phyloP scores from a whole-genome alignment of 768 basidiomycete species.

The Pleurotus cornucopiae region DNA sequence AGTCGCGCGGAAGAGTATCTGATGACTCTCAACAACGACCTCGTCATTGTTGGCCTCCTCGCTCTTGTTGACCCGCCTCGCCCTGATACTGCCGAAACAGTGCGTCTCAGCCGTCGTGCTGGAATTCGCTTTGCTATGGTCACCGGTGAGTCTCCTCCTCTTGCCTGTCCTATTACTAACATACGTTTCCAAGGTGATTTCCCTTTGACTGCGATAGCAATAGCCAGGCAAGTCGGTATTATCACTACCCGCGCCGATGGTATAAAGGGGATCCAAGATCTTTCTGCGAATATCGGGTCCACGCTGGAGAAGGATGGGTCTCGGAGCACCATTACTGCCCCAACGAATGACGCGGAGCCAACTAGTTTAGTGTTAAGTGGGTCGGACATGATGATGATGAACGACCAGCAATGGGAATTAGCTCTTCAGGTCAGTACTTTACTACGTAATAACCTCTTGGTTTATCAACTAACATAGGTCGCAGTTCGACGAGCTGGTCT shows the following conservation, averaged over 20 bases:
- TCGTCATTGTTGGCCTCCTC: constrained; percentile 55
- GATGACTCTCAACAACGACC: constrained; percentile 35
- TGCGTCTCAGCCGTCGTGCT: constrained; percentile 46
- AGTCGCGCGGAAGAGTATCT: constrained; percentile 41
- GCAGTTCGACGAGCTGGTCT: constrained; percentile 47
- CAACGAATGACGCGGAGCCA: constrained; percentile 8
- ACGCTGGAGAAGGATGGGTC: constrained; percentile 18
- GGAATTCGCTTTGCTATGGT: constrained; percentile 65
- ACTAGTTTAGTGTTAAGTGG: constrained; percentile 42
- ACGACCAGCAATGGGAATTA: constrained; percentile 25
- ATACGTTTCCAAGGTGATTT: constrained; percentile 37
- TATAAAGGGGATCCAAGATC: constrained; percentile 34
- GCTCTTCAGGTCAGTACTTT: constrained; percentile 14
- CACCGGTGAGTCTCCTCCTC: constrained; percentile 29
- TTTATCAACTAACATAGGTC: not conserved
- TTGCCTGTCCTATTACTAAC: not conserved
- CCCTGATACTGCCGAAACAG: constrained; percentile 48
- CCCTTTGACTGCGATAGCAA: constrained; percentile 56
- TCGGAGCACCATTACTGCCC: constrained; percentile 11
- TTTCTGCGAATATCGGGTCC: constrained; percentile 21
- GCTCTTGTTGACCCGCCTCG: constrained; percentile 59
- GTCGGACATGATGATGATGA: constrained; percentile 30
- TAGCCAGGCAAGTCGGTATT: constrained; percentile 60
- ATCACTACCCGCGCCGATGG: constrained; percentile 30
- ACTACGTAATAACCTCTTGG: not conserved